These are phyloP conservation scores for Heteromeles arbutifolia DNA, from an alignment of 306 rosid species.

Conservation along the genomic window DNA sequence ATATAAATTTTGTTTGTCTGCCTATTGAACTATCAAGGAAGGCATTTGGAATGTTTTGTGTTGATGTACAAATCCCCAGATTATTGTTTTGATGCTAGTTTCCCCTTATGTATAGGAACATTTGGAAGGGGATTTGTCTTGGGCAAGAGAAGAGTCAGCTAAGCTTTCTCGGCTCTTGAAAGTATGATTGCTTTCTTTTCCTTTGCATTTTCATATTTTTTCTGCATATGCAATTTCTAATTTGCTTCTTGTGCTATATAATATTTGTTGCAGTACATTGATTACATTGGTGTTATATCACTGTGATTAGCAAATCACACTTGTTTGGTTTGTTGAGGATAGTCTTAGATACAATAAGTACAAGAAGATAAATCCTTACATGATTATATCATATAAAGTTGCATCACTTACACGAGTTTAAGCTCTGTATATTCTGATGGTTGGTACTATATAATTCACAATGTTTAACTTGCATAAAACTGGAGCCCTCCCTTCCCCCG, in stretches of 20 bases:
- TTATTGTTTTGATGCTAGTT: neutral
- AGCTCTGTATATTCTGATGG: neutral
- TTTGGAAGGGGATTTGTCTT: constrained; percentile 74
- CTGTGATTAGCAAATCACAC: neutral
- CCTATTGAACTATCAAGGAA: neutral
- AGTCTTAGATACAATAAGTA: neutral
- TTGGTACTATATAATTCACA: neutral
- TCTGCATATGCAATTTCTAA: neutral
- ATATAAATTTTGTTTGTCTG: neutral
- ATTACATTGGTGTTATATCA: neutral
- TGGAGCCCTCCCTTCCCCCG: neutral
- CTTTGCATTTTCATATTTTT: neutral
- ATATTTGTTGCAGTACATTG: neutral
- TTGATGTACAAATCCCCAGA: neutral
- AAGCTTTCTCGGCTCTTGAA: constrained; percentile 56
- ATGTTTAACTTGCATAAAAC: neutral
- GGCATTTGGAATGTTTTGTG: constrained; percentile 12
- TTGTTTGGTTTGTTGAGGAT: neutral
- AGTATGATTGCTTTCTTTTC: constrained; percentile 31
- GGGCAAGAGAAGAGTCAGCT: constrained; percentile 64
- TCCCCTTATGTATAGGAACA: constrained; percentile 44
- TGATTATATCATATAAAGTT: neutral
- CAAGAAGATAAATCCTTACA: neutral
- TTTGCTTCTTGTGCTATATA: neutral
- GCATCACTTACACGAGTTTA: neutral